These are phyloP conservation scores for Nemania bipapillata DNA, from an alignment of 2,329 filamentous ascomycete genomes.

Conservation along the genomic window DNA sequence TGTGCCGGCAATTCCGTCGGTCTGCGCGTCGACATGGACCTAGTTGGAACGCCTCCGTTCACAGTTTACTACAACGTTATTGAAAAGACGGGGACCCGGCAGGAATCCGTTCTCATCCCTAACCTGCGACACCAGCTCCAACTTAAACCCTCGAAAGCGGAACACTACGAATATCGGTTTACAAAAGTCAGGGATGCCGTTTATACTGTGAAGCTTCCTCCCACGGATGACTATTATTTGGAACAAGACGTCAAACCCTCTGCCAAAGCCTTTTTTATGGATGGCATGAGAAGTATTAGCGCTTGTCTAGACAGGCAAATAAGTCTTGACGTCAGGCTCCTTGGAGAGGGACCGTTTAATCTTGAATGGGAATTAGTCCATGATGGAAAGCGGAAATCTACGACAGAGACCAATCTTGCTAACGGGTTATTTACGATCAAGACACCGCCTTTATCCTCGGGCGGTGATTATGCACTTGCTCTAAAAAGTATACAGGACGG, in stretches of 20 bases:
- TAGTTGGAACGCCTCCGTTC: conserved; percentile 93
- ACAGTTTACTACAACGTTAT: conserved; percentile 79
- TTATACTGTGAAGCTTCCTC: conserved; percentile 68
- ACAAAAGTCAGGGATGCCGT: conserved; percentile 82
- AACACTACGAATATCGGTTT: conserved; percentile 88
- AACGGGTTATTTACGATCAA: conserved; percentile 74
- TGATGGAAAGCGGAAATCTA: conserved; percentile 82
- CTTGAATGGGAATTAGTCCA: conserved; percentile 94
- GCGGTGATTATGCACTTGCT: conserved; percentile 89
- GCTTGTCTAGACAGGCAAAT: conserved; percentile 87
- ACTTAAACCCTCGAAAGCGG: conserved; percentile 81
- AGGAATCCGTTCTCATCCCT: conserved; percentile 68
- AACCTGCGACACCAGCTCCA: conserved; percentile 85
- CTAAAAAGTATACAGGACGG: conserved; percentile 87
- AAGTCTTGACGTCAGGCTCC: conserved; percentile 76
- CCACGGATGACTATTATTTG: conserved; percentile 57
- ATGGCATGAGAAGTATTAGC: conserved; percentile 65
- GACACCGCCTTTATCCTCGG: conserved; percentile 78
- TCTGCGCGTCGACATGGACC: conserved; percentile 84
- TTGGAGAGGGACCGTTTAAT: conserved; percentile 86
- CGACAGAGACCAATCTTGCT: conserved; percentile 72
- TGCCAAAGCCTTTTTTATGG: conserved; percentile 78
- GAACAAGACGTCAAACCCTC: conserved; percentile 94
- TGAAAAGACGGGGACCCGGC: conserved; percentile 67
- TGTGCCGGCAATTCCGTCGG: conserved; percentile 95